Percentiles rank a stretch among this genome's conserved stretches.
phyloP scores from a whole-genome alignment of 139 green algal genomes.

The Coelastrella sp. region DNA sequence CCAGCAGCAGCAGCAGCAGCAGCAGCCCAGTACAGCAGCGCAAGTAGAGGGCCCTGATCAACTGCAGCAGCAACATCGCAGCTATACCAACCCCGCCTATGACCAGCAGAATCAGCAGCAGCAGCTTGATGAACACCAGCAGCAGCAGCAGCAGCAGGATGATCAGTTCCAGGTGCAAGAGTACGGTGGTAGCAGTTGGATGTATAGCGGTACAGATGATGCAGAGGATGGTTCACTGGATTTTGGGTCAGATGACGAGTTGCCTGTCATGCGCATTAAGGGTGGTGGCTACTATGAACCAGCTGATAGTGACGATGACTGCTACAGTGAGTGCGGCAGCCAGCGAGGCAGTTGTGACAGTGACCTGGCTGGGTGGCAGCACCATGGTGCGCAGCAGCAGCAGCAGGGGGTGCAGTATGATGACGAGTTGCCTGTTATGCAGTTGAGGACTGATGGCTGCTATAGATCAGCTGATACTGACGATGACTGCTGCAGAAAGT shows the following conservation, averaged over 20 bases:
- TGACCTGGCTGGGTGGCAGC: not conserved
- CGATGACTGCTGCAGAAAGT: too few relatives aligned
- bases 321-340: too few relatives aligned
- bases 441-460: not conserved
- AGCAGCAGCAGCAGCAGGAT: not conserved
- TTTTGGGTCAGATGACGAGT: not conserved
- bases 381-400: not conserved
- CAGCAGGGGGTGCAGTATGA: not conserved
- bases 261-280: constrained; percentile 16
- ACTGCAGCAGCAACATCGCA: too few relatives aligned
- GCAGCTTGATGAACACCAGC: not conserved
- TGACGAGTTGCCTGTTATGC: not conserved
- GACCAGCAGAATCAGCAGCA: not conserved
- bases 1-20: not conserved
- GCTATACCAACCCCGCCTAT: too few relatives aligned
- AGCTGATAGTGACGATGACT: not conserved
- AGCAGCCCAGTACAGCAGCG: too few relatives aligned
- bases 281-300: not conserved
- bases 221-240: not conserved
- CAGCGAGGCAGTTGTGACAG: too few relatives aligned
- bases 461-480: too few relatives aligned
- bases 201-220: not conserved
- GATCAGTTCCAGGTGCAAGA: not conserved
- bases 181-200: not conserved
- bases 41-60: too few relatives aligned